phyloP scores from a whole-genome alignment of 768 basidiomycete genomes.

The Tulasnella sp. region DNA sequence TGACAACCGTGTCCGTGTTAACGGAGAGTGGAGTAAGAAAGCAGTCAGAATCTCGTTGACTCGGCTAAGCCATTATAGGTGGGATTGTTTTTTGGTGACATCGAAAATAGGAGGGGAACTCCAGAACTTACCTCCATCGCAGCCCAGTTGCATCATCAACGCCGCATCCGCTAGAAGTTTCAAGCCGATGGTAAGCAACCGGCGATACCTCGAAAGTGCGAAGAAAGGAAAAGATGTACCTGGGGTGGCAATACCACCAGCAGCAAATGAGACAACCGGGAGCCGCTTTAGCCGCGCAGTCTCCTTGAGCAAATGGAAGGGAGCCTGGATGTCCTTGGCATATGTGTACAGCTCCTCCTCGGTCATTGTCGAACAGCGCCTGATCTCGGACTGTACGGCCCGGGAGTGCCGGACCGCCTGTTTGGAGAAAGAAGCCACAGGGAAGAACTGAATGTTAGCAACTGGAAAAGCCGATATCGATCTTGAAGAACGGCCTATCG shows the following conservation, averaged over 20 bases:
- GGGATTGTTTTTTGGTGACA: too few species aligned
- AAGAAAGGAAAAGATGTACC: constrained; percentile 35
- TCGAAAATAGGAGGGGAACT: too few species aligned
- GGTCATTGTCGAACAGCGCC: constrained; percentile 73
- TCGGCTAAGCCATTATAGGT: too few species aligned
- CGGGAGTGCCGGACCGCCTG: constrained; percentile 84
- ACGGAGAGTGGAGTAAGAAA: not conserved
- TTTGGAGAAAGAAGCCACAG: not conserved
- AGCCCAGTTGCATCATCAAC: constrained; percentile 97
- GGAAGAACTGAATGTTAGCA: not conserved
- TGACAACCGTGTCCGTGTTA: not conserved
- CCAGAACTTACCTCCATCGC: constrained; percentile 69
- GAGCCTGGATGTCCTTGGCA: constrained; percentile 86
- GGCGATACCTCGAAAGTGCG: not conserved
- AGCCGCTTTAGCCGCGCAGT: constrained; percentile 85
- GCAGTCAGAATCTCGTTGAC: not conserved
- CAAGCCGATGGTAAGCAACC: not conserved
- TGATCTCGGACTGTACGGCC: constrained; percentile 71
- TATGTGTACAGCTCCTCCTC: constrained; percentile 92
- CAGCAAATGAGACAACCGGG: constrained; percentile 95
- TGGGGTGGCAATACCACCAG: constrained; percentile 86
- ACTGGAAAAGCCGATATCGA: too few species aligned
- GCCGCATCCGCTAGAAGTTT: constrained; percentile 71
- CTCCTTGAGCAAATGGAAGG: constrained; percentile 92
- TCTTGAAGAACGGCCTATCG: too few species aligned